Percentiles rank a stretch among this genome's conserved stretches.
Evolutionary conservation across 768 basidiomycete species (phyloP).

Genomic region (Suillus occidentalis): DNA sequence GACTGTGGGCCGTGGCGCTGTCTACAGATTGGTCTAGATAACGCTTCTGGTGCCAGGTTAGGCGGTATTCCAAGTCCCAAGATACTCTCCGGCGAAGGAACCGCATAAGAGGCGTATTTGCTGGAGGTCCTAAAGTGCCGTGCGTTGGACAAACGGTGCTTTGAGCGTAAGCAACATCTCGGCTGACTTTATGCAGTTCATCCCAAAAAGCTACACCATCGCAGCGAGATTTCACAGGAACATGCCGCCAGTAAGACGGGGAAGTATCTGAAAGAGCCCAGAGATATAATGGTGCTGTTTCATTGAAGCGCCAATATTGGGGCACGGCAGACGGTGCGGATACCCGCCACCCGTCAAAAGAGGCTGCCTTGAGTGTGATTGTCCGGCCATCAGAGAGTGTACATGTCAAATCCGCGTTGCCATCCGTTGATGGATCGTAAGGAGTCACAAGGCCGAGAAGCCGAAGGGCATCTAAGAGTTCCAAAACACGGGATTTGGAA

Average conservation of each 20-base stretch:
- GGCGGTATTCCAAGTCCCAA: constrained; percentile 61
- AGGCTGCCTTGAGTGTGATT: constrained; percentile 44
- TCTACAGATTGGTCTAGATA: constrained; percentile 59
- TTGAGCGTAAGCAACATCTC: constrained; percentile 33
- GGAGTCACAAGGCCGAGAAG: constrained; percentile 61
- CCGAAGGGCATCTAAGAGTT: constrained; percentile 59
- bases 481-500: constrained; percentile 58
- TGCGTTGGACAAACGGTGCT: constrained; percentile 18
- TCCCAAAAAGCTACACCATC: constrained; percentile 58
- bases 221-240: constrained; percentile 38
- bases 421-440: constrained; percentile 44
- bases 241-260: constrained; percentile 56
- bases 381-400: constrained; percentile 43
- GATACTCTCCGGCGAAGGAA: constrained; percentile 58
- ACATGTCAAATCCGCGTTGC: constrained; percentile 47
- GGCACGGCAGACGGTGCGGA: constrained; percentile 51
- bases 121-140: constrained; percentile 24
- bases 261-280: constrained; percentile 54
- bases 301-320: constrained; percentile 62
- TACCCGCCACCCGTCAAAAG: constrained; percentile 44
- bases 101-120: constrained; percentile 37
- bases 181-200: constrained; percentile 49
- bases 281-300: constrained; percentile 54
- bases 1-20: constrained; percentile 40
- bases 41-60: constrained; percentile 68